Conservation (phyloP, 371 early-diverging fungal species). For the Globomyces sp. region DNA sequence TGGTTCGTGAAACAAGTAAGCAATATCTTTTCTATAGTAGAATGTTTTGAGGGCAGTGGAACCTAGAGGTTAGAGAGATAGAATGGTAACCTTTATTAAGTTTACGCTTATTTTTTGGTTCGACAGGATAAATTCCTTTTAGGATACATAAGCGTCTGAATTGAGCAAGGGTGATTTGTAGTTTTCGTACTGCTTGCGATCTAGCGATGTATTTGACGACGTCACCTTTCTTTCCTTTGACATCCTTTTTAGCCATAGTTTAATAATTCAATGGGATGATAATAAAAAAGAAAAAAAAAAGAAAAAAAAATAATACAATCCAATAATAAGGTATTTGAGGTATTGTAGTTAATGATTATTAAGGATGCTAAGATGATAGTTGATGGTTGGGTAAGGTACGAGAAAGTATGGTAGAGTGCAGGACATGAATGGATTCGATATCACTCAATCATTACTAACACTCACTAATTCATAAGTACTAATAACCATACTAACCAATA, state of each 20-base stretch:
- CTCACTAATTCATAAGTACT: too few species aligned
- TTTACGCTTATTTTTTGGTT: slow-evolving; percentile 92
- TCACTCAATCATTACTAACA: too few species aligned
- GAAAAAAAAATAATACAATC: too few species aligned
- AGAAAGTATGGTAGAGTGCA: too few species aligned
- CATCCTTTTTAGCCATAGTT: slow-evolving; percentile 65
- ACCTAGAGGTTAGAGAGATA: slow-evolving; percentile 62
- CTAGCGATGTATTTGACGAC: slow-evolving; percentile 90
- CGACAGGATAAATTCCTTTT: slow-evolving; percentile 97
- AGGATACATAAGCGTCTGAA: slow-evolving; percentile 97
- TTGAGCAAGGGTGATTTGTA: slow-evolving; percentile 89
- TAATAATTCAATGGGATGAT: slow-evolving; percentile 56
- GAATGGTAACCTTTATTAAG: slow-evolving; percentile 36
- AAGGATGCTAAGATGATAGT: too few species aligned
- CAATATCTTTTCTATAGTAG: slow-evolving; percentile 94
- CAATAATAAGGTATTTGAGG: too few species aligned
- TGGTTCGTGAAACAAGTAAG: slow-evolving; percentile 91
- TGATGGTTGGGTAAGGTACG: too few species aligned
- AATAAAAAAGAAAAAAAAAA: slow-evolving; percentile 19
- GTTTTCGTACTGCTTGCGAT: slow-evolving; percentile 87
- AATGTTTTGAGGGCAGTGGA: slow-evolving; percentile 77
- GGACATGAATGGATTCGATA: too few species aligned
- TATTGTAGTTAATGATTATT: too few species aligned
- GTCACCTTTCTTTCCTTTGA: slow-evolving; percentile 81
- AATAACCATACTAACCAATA: too few species aligned